Conservation (phyloP, 805 yeast genomes). For the Wickerhamomyces xylosicus region DNA sequence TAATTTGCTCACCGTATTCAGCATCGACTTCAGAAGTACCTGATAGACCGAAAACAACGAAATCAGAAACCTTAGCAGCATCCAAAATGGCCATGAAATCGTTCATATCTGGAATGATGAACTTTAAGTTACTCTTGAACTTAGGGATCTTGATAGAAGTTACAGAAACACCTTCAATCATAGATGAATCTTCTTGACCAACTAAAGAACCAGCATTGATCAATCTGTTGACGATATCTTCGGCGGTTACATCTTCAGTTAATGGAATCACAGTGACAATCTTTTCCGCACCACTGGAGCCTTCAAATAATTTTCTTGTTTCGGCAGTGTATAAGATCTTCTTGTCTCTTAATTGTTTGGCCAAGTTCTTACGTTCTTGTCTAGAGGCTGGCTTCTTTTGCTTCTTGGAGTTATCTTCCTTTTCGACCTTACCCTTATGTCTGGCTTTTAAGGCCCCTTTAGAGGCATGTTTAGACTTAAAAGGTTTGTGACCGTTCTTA, state of each 20-base stretch:
- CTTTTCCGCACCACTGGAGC: slow-evolving; percentile 71
- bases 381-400: slow-evolving; percentile 26
- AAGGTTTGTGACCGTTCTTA: slow-evolving; percentile 79
- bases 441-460: slow-evolving; percentile 79
- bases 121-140: slow-evolving; percentile 66
- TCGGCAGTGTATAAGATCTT: slow-evolving; percentile 55
- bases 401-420: slow-evolving; percentile 29
- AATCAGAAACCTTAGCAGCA: slow-evolving; percentile 84
- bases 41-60: slow-evolving; percentile 80
- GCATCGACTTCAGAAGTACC: slow-evolving; percentile 76
- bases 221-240: slow-evolving; percentile 42
- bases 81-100: slow-evolving; percentile 67
- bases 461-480: slow-evolving; percentile 85
- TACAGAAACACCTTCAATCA: slow-evolving; percentile 35
- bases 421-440: slow-evolving; percentile 83
- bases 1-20: slow-evolving; percentile 75
- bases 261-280: slow-evolving; percentile 74
- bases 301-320: slow-evolving; percentile 67
- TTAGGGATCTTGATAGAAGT: slow-evolving; percentile 43
- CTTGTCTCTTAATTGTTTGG: slow-evolving; percentile 65
- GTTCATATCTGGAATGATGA: slow-evolving; percentile 59
- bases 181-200: slow-evolving; percentile 22
- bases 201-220: slow-evolving; percentile 28
- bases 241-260: slow-evolving; percentile 55
- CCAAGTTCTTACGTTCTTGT: slow-evolving; percentile 64